Evolutionary conservation across 768 basidiomycete species (phyloP).

Genomic region (Chiua virens): DNA sequence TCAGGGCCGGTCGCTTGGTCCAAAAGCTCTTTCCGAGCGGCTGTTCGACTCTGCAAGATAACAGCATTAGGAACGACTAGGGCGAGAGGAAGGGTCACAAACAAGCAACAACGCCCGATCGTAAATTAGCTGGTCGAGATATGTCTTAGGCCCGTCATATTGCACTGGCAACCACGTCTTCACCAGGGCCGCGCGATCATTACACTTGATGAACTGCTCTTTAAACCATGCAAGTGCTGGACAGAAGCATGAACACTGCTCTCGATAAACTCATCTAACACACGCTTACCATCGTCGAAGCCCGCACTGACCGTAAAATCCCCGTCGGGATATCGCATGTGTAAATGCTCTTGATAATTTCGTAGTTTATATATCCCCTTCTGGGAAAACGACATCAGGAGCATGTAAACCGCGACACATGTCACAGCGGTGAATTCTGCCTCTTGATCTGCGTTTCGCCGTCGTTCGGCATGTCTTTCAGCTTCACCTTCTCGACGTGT

Average conservation of each 20-base stretch:
- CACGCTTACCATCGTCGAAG: slow-evolving; percentile 66
- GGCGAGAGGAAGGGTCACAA: slow-evolving; percentile 29
- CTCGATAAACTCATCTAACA: background rate
- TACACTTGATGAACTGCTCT: slow-evolving; percentile 90
- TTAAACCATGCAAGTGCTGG: slow-evolving; percentile 88
- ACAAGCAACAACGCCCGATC: slow-evolving; percentile 88
- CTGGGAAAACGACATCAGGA: slow-evolving; percentile 89
- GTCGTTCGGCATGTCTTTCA: slow-evolving; percentile 63
- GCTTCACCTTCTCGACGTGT: slow-evolving; percentile 66
- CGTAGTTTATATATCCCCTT: slow-evolving; percentile 86
- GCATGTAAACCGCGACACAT: slow-evolving; percentile 86
- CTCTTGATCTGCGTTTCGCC: slow-evolving; percentile 74
- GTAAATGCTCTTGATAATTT: slow-evolving; percentile 77
- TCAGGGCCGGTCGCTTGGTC: slow-evolving; percentile 74
- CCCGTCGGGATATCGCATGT: slow-evolving; percentile 75
- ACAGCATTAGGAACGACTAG: background rate
- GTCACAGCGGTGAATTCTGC: slow-evolving; percentile 84
- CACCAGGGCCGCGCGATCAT: slow-evolving; percentile 84
- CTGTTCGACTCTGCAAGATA: slow-evolving; percentile 74
- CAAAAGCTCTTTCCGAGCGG: slow-evolving; percentile 86
- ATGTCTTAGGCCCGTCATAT: slow-evolving; percentile 78
- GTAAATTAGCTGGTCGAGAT: slow-evolving; percentile 89
- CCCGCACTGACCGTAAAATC: slow-evolving; percentile 76
- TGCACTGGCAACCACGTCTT: slow-evolving; percentile 87
- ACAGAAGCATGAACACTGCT: slow-evolving; percentile 4